Base-by-base conservation (phyloP, 2,329 filamentous ascomycete species). In the Aspergillus phoenicis region DNA sequence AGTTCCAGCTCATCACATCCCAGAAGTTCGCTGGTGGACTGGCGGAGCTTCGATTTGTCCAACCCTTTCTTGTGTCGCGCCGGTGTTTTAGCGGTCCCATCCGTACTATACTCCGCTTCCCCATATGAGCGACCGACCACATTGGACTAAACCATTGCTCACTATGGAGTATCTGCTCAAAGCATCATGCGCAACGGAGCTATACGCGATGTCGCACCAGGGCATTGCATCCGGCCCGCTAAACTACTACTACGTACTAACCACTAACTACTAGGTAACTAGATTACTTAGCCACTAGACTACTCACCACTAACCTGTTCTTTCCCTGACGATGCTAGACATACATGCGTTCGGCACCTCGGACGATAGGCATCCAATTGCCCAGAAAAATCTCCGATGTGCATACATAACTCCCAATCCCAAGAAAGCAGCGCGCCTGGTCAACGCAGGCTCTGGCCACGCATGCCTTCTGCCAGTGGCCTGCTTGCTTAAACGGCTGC, bases 371-470 rank as follows among this genome's bases (percentile, higher is more conserved):
- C 51, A 30, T 17, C 57, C 38, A 60, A 48, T 38, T 28, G 33
- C 38, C 36, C 10, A 63, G 39, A 49, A 64, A 36, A 64, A 63
- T 64, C 55, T 64, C 62, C 62, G 62, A 64, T 60, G 57, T 59
- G 62, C 60, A 60, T 56, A 55, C 60, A 60, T 56, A 55, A 43
- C 33, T 15, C 33, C 33, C 33, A 36, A 36, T 36, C 36, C n/a
- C 17, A 48, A 52, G 39, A 33, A 55, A 36, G 11, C 28, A 30
- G 33, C 33, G 41, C 24, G 39, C 36, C 36, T 24, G 26, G 38
- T 47, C 26, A 54, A 52, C 51, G 24, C 28, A 45, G 58, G 49
- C 57, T 48, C 49, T 56, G 48, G 52, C 52, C 52, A 55, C 52
- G 52, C 52, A 55, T 56, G 39, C 62, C 13, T 36, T 36, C 33